Percentiles rank a stretch among this genome's conserved stretches.
Evolutionary conservation across 331 rosid species (phyloP).

Genomic region (Erythrophleum ivorense): DNA sequence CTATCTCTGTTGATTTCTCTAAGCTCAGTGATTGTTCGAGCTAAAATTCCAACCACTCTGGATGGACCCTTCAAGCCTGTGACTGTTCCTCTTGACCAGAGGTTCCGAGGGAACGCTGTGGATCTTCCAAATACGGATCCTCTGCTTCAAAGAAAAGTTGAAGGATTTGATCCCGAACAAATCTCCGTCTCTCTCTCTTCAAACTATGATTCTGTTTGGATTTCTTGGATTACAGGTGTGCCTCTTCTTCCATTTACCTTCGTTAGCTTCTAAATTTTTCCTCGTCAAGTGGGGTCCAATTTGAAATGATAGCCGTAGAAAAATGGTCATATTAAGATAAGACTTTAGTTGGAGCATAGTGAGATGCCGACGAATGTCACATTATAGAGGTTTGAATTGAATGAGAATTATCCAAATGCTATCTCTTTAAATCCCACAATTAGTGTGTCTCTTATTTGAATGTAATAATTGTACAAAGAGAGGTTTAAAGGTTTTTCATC

Average conservation of each 20-base stretch:
- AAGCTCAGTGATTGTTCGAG: constrained; percentile 42
- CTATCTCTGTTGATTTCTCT: constrained; percentile 43
- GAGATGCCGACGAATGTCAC: constrained; percentile 20
- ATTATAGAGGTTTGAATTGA: background rate
- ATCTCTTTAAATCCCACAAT: background rate
- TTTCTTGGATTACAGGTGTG: constrained; percentile 93
- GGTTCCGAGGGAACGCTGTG: constrained; percentile 72
- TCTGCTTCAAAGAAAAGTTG: constrained; percentile 58
- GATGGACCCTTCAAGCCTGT: constrained; percentile 92
- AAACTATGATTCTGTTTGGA: constrained; percentile 68
- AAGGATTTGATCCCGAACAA: constrained; percentile 74
- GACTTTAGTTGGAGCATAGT: background rate
- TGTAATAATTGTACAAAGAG: background rate
- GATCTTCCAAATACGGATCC: constrained; percentile 84
- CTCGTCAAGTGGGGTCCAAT: background rate
- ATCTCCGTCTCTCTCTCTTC: constrained; percentile 83
- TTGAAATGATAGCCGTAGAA: background rate
- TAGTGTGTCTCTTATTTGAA: background rate
- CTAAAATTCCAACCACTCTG: constrained; percentile 60
- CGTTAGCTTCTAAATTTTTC: background rate
- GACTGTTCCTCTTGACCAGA: constrained; percentile 72
- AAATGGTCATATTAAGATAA: background rate
- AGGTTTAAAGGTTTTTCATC: background rate
- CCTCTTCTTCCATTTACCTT: background rate
- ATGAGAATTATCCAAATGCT: background rate